A percentile compares a stretch with the other conserved stretches of the same genome.
These are phyloP conservation scores for Anisogramma anomala DNA, from an alignment of 2,329 filamentous ascomycete genomes.

Conservation along the genomic window DNA sequence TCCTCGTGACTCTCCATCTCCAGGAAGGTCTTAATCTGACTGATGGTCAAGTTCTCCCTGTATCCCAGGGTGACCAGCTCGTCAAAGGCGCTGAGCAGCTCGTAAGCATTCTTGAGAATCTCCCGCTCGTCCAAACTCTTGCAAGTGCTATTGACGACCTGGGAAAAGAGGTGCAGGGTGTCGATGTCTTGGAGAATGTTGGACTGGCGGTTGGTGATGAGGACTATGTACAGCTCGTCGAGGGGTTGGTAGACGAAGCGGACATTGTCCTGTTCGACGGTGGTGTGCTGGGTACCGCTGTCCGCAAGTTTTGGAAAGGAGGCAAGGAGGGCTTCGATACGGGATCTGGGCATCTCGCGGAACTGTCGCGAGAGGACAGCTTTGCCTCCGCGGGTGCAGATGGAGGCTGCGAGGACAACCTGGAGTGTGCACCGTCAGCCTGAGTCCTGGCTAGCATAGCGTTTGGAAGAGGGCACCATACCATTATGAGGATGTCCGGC, in stretches of 20 bases:
- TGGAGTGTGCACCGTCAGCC: conserved; percentile 26
- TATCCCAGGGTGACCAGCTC: conserved; percentile 94
- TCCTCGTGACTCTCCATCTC: conserved; percentile 99
- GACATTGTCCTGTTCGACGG: conserved; percentile 97
- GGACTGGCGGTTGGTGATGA: conserved; percentile 98
- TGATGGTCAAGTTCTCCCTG: conserved; percentile 87
- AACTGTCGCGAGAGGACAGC: conserved; percentile 96
- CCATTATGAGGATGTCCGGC: conserved; percentile 25
- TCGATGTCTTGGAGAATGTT: conserved; percentile 99
- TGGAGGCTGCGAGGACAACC: conserved; percentile 97
- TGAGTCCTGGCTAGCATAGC: background rate
- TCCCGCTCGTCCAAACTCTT: conserved; percentile 92
- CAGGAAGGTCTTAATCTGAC: conserved; percentile 97
- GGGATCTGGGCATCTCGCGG: conserved; percentile 90
- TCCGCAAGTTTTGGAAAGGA: conserved; percentile 97
- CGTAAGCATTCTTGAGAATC: conserved; percentile 88
- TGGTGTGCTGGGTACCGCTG: conserved; percentile 92
- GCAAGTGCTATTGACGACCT: conserved; percentile 94
- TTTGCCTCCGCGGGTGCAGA: conserved; percentile 97
- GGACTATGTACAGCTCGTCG: conserved; percentile 98
- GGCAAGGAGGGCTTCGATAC: conserved; percentile 91
- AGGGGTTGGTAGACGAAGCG: conserved; percentile 98
- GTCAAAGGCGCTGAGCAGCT: conserved; percentile 91
- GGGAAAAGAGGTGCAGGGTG: conserved; percentile 92
- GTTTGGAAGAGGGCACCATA: conserved; percentile 18